phyloP scores from a whole-genome alignment of 2,329 filamentous ascomycete genomes.

The Tolypocladium tundrense region DNA sequence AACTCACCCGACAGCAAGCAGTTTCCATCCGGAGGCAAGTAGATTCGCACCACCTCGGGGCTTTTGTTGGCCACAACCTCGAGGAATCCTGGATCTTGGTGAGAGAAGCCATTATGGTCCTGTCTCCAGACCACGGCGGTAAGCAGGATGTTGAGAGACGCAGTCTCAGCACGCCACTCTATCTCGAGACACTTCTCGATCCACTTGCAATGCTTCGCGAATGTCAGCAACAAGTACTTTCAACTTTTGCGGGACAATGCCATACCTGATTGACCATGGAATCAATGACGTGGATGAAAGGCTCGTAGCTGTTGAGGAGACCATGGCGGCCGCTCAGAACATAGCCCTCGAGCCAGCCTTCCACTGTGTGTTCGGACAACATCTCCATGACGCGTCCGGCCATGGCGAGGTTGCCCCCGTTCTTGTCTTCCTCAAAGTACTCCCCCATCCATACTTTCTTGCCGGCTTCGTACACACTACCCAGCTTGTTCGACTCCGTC shows the following conservation, averaged over 20 bases:
- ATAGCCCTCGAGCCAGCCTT: conserved; percentile 76
- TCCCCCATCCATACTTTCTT: conserved; percentile 77
- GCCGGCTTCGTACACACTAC: conserved; percentile 58
- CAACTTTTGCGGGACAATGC: background rate
- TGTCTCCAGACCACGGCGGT: conserved; percentile 74
- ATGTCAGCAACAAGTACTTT: background rate
- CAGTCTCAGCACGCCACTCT: conserved; percentile 62
- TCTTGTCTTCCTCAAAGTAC: conserved; percentile 64
- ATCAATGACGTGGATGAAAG: conserved; percentile 75
- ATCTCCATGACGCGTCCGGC: conserved; percentile 73
- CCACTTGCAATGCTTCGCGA: conserved; percentile 63
- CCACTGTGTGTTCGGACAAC: conserved; percentile 69
- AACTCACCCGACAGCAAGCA: conserved; percentile 43
- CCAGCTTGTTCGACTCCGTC: conserved; percentile 72
- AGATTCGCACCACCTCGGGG: conserved; percentile 70
- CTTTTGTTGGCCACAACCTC: conserved; percentile 73
- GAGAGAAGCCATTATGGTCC: conserved; percentile 77
- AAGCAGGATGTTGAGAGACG: conserved; percentile 70
- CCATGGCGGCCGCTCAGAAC: conserved; percentile 65
- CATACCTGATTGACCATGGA: conserved; percentile 68
- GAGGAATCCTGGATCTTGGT: conserved; percentile 72
- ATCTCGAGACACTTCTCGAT: conserved; percentile 74
- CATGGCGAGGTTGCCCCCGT: conserved; percentile 62
- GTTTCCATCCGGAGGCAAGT: conserved; percentile 72
- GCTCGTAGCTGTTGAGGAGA: conserved; percentile 71